Conservation (phyloP, 148 eudicot genomes). For the Vaccinium corymbosum region DNA sequence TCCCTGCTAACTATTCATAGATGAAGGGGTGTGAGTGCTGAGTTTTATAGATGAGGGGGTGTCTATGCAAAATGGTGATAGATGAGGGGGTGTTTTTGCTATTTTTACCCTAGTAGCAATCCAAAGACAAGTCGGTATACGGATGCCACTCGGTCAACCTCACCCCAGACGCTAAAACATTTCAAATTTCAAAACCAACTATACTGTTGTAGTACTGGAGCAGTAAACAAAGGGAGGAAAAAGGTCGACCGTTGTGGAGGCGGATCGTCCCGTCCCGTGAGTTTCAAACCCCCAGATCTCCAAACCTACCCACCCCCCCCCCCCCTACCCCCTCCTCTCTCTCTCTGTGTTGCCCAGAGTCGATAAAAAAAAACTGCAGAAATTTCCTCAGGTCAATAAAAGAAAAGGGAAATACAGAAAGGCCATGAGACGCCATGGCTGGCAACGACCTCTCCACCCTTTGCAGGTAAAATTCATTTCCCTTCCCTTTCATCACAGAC, state of each 20-base stretch:
- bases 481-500: neutral
- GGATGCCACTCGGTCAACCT: neutral
- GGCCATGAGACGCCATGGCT: constrained; percentile 72
- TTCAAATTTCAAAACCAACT: constrained; percentile 8
- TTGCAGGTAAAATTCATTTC: constrained; percentile 50
- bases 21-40: too few species aligned
- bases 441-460: constrained; percentile 93
- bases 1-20: too few species aligned
- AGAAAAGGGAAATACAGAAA: neutral
- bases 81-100: too few species aligned
- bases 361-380: neutral
- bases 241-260: constrained; percentile 6
- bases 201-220: neutral
- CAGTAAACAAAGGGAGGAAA: neutral
- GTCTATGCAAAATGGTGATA: too few species aligned
- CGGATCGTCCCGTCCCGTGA: neutral
- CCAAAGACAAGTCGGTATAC: too few species aligned
- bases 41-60: too few species aligned
- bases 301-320: too few species aligned
- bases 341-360: neutral
- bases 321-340: too few species aligned
- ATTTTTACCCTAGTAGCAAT: too few species aligned
- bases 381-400: neutral
- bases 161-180: neutral
- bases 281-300: neutral